These are phyloP conservation scores for Pyrenochaeta sp. DNA, from an alignment of 2,329 filamentous ascomycete genomes.

Conservation along the genomic window DNA sequence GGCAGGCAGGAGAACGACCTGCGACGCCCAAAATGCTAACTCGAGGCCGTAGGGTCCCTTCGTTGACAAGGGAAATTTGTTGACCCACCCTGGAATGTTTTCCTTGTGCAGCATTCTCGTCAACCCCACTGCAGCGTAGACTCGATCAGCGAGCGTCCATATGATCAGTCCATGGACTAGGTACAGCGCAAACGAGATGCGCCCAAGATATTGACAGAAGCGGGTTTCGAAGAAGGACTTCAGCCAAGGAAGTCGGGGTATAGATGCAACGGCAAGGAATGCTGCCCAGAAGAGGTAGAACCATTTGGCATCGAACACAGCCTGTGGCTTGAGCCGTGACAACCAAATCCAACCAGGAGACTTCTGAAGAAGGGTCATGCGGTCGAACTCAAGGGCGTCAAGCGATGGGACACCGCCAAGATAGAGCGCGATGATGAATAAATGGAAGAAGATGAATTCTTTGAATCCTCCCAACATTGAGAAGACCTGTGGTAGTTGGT, in stretches of 20 bases:
- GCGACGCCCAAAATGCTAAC: constrained; percentile 65
- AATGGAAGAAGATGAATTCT: constrained; percentile 47
- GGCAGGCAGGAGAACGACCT: constrained; percentile 58
- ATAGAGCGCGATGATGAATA: constrained; percentile 62
- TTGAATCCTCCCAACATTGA: constrained; percentile 62
- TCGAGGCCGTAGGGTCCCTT: constrained; percentile 66
- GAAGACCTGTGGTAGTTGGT: constrained; percentile 56
- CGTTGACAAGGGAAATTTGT: constrained; percentile 64
- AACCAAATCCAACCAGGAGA: constrained; percentile 69
- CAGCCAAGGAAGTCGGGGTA: constrained; percentile 64
- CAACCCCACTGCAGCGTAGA: constrained; percentile 71
- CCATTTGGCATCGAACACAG: constrained; percentile 72
- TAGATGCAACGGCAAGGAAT: constrained; percentile 62
- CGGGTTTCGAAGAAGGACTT: constrained; percentile 58
- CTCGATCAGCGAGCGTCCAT: constrained; percentile 59
- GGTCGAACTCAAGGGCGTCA: constrained; percentile 52
- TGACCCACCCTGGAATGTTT: constrained; percentile 65
- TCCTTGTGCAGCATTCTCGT: constrained; percentile 57
- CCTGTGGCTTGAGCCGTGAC: constrained; percentile 70
- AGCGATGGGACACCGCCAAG: constrained; percentile 68
- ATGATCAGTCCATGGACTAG: constrained; percentile 64
- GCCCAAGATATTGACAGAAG: constrained; percentile 64
- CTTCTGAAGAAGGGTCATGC: constrained; percentile 54
- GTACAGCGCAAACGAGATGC: constrained; percentile 67
- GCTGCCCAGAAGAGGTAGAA: constrained; percentile 72